Evolutionary conservation across 192 early-diverging fungal genomes (phyloP).

Genomic region (Backusella mclennaniae): DNA sequence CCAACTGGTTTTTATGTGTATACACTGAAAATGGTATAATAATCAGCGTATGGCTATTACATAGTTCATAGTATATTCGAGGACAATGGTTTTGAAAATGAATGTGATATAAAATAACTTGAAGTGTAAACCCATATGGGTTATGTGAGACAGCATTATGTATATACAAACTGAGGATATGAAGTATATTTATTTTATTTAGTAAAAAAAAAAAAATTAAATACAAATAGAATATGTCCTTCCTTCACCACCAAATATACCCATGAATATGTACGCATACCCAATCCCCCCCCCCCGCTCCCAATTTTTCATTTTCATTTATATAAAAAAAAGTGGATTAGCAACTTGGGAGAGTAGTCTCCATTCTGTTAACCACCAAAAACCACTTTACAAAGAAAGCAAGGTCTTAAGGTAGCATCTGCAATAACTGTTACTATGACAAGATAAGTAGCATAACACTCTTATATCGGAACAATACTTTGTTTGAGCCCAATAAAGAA

Average conservation of each 20-base stretch:
- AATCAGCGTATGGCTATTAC: too few species aligned
- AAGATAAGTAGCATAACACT: conserved; percentile 9
- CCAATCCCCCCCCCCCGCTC: neutral
- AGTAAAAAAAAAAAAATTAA: too few species aligned
- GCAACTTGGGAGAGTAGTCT: conserved; percentile 20
- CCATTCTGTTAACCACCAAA: conserved; percentile 14
- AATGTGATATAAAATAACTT: too few species aligned
- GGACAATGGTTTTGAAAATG: too few species aligned
- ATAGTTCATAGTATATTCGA: too few species aligned
- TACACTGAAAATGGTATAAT: too few species aligned
- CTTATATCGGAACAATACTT: neutral
- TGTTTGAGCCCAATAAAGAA: neutral
- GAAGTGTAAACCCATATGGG: too few species aligned
- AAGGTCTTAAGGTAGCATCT: conserved; percentile 11
- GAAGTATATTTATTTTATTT: too few species aligned
- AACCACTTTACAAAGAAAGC: neutral
- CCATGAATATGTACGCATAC: neutral
- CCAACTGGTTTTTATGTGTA: too few species aligned
- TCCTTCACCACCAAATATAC: neutral
- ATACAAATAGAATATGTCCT: too few species aligned
- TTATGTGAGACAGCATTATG: too few species aligned
- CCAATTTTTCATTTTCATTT: conserved; percentile 10
- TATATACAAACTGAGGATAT: too few species aligned
- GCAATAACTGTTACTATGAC: conserved; percentile 14
- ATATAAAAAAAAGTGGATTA: neutral